phyloP scores from a whole-genome alignment of 208 protist species.

The Phytomonas sp. region DNA sequence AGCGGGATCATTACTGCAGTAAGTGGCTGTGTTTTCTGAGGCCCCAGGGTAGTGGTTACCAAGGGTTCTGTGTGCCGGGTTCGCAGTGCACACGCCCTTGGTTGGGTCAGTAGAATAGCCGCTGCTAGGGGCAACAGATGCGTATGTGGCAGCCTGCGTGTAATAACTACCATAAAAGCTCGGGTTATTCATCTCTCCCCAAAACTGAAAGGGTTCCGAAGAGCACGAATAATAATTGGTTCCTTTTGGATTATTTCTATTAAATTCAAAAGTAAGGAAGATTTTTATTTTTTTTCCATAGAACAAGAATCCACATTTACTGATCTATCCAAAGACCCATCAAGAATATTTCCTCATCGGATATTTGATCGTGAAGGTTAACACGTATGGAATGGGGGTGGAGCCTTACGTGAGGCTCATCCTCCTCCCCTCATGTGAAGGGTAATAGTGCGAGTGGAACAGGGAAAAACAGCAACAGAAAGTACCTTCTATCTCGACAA shows the following conservation, averaged over 20 bases:
- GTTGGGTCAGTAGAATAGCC: not conserved
- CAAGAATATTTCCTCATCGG: not conserved
- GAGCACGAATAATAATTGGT: not conserved
- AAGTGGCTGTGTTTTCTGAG: not conserved
- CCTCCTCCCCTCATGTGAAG: not conserved
- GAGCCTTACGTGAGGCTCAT: not conserved
- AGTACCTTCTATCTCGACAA: not conserved
- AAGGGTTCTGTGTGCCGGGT: not conserved
- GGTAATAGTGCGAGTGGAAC: not conserved
- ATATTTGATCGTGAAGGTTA: not conserved
- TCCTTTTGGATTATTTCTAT: not conserved
- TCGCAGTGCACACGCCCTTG: not conserved
- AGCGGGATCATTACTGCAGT: not conserved
- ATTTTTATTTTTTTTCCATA: not conserved
- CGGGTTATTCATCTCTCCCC: not conserved
- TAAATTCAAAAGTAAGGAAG: not conserved
- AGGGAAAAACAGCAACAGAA: not conserved
- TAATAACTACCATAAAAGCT: not conserved
- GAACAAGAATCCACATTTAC: not conserved
- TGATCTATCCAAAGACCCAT: not conserved
- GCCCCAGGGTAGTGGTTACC: not conserved
- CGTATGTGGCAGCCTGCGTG: not conserved
- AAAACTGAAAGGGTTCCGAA: constrained; percentile 1
- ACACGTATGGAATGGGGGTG: not conserved
- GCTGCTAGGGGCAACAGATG: not conserved